Conservation (phyloP, 2,329 filamentous ascomycete species). For the Ceratocystis ficicola region DNA sequence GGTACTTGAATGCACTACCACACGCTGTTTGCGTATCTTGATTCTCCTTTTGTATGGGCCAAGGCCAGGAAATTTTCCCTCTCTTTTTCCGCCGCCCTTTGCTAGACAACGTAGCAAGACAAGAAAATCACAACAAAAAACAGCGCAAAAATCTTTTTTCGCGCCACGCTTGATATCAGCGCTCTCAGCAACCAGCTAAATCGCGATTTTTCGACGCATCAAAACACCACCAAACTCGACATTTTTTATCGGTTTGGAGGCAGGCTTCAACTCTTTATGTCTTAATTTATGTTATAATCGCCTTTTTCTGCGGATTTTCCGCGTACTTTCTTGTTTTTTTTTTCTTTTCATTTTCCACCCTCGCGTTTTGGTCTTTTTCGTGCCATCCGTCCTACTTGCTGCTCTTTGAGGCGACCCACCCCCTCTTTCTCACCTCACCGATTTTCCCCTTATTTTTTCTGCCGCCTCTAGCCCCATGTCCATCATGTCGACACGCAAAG, state of each 20-base stretch:
- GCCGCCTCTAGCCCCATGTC: slow-evolving; percentile 24
- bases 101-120: slow-evolving; percentile 1
- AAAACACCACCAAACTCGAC: slow-evolving; percentile 13
- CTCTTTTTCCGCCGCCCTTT: slow-evolving; percentile 10
- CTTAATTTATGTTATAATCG: slow-evolving; percentile 21
- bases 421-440: slow-evolving; percentile 29
- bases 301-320: slow-evolving; percentile 25
- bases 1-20: background rate
- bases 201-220: slow-evolving; percentile 17
- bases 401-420: slow-evolving; percentile 26
- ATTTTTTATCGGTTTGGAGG: slow-evolving; percentile 14
- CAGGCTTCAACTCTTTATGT: slow-evolving; percentile 18
- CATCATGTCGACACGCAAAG: slow-evolving; percentile 54
- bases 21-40: background rate
- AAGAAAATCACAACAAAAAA: slow-evolving; percentile 17
- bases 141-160: slow-evolving; percentile 20
- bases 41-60: background rate
- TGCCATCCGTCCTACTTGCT: slow-evolving; percentile 25
- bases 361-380: slow-evolving; percentile 37
- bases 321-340: slow-evolving; percentile 36
- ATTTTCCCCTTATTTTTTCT: slow-evolving; percentile 24
- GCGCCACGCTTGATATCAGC: slow-evolving; percentile 18
- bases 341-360: slow-evolving; percentile 37
- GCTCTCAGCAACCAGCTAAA: slow-evolving; percentile 10
- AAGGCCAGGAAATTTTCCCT: background rate